Evolutionary conservation across 2,329 filamentous ascomycete genomes (phyloP), one percentile per base, ranked within the genome.

Genomic region (Alternaria sp.): DNA sequence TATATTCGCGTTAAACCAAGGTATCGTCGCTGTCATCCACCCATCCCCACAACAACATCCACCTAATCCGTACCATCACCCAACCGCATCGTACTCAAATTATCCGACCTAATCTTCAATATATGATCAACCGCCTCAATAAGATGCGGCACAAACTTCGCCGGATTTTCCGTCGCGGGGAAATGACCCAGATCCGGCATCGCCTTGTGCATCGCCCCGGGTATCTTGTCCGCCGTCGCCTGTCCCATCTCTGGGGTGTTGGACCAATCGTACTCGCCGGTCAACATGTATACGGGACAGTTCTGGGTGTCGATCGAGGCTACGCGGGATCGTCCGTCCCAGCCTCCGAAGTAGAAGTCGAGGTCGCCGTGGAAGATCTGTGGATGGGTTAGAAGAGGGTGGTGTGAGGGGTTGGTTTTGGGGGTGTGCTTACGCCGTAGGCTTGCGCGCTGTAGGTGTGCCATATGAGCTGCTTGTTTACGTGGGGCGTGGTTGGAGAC

Each of bases 331-430:
- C 84, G 81, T 10, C 82, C 83, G 67, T 86, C 84, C 75, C 81
- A 86, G 50, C 83, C 83, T 54, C 82, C 82, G 56, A 85, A 85
- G 76, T 84, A 85, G 71, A 85, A 85, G 70, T 85, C 82, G 15
- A 85, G 73, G 62, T 85, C 83, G 23, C 83, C 83, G 69, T 85
- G 83, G 77, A 86, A 85, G 52, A 85, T 83, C 75, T 77, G 55
- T 0, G n/a, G 4, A 6, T 1, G 21, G 13, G 17, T 58, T 54
- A 49, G 23, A 3, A 8, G 30, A 26, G 51, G 43, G 36, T 15
- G 50, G 17, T 56, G 13, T 9, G 30, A 3, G 32, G 13, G 7
- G 1, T 5, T 8, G 1, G 15, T 3, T 6, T 1, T 5, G 10
- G 6, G 19, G 17, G 26, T 15, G 23, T 2, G 45, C 69, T 49